Evolutionary conservation across 2,329 filamentous ascomycete species (phyloP).

Genomic region (Microcera coccophila): DNA sequence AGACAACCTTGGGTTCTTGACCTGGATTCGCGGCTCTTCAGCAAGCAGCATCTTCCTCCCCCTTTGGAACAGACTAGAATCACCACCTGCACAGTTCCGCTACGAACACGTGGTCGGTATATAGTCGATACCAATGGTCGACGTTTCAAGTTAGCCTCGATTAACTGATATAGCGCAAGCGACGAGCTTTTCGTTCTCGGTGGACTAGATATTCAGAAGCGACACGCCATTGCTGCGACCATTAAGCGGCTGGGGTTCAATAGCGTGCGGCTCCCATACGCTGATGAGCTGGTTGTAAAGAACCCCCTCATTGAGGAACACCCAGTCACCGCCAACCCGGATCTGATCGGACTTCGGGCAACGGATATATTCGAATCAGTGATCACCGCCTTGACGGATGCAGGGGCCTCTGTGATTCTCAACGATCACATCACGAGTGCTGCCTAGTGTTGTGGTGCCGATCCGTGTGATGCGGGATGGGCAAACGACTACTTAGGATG

Average conservation of each 20-base stretch:
- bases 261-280: conserved; percentile 65
- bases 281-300: conserved; percentile 61
- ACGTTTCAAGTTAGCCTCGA: conserved; percentile 58
- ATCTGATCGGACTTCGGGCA: conserved; percentile 53
- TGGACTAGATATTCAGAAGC: conserved; percentile 61
- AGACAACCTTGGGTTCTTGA: conserved; percentile 49
- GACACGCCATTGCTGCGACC: conserved; percentile 54
- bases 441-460: conserved; percentile 65
- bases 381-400: conserved; percentile 56
- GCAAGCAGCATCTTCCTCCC: conserved; percentile 44
- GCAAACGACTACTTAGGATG: conserved; percentile 59
- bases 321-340: conserved; percentile 55
- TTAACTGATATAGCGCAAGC: conserved; percentile 70
- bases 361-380: conserved; percentile 60
- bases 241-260: conserved; percentile 65
- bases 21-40: conserved; percentile 43
- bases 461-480: conserved; percentile 66
- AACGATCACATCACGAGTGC: conserved; percentile 70
- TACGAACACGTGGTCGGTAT: conserved; percentile 56
- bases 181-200: conserved; percentile 63
- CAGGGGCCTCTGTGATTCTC: conserved; percentile 60
- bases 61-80: conserved; percentile 43
- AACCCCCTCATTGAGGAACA: conserved; percentile 52
- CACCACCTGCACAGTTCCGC: conserved; percentile 50
- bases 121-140: conserved; percentile 55